Base-by-base conservation (phyloP, 2,329 filamentous ascomycete genomes). In the Pseudocercospora ulei region DNA sequence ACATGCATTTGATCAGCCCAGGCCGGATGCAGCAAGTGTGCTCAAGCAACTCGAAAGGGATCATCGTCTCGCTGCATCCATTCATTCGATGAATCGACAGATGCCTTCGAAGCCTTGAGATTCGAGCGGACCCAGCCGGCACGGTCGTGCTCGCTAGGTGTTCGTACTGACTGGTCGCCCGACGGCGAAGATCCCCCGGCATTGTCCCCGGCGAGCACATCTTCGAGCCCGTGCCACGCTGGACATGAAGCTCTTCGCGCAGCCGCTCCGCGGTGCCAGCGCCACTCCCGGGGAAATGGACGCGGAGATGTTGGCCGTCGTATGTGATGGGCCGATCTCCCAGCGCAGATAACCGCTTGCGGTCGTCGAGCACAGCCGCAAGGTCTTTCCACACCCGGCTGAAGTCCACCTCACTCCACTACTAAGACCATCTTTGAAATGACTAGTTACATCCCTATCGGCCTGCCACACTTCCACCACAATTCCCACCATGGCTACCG, bases 231-330 rank as follows among this genome's bases (percentile, higher is more conserved):
- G 82, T 66, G 1, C 90, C 90, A 37, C 85, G 73, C 46, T 79
- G 76, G 5, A 98, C 71, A n/a, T 81, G 82, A 7, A 93, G 71
- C 58, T 98, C 90, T 30, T 84, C 76, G 58, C 87, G 95, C 1
- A 98, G 71, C 2, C 71, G 69, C 56, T 93, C 84, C 0, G 94
- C 81, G 0, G 82, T 83, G 9, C 79, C 75, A 0, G 77, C 77
- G 54, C 96, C 88, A 46, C 90, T 87, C 2, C 90, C 90, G 0
- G 87, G 86, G 56, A 98, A 96, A 18, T 86, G 80, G 1, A 96
- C 77, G 20, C 86, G 77, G 3, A 95, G 65, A 0, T 75, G 72
- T 1, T 75, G 75, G 23, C 73, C 71, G 38, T 84, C 75, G 36
- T 94, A 71, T 0, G 75, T 70, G 20, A 96, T 75, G 0, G 88